Evolutionary conservation across 1,284 basidiomycete species (phyloP).

Genomic region (Austroboletus novae-zelandiae): DNA sequence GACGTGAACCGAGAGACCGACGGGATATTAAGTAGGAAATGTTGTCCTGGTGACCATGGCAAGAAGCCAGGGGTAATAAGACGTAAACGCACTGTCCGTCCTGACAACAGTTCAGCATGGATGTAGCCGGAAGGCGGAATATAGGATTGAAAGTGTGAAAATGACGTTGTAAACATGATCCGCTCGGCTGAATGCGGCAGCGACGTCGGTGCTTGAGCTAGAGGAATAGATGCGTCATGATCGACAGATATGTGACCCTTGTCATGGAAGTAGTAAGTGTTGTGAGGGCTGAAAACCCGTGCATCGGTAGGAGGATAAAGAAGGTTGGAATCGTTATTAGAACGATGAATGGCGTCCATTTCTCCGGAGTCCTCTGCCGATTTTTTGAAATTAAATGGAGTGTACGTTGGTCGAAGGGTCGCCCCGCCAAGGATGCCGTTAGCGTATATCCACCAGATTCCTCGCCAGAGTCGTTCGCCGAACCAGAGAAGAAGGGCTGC

Average conservation of each 20-base stretch:
- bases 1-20: constrained; percentile 64
- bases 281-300: constrained; percentile 25
- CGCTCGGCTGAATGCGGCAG: not conserved
- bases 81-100: constrained; percentile 73
- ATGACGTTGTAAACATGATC: constrained; percentile 1
- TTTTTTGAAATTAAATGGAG: constrained; percentile 1
- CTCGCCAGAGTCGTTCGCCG: constrained; percentile 62
- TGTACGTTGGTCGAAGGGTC: not conserved
- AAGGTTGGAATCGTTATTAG: constrained; percentile 3
- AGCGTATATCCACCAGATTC: constrained; percentile 58
- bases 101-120: constrained; percentile 76
- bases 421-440: constrained; percentile 49
- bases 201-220: not conserved
- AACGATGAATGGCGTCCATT: constrained; percentile 16
- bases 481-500: constrained; percentile 64
- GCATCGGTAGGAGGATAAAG: constrained; percentile 5
- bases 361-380: constrained; percentile 20
- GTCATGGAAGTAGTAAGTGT: constrained; percentile 17
- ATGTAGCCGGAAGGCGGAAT: constrained; percentile 67
- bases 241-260: constrained; percentile 1
- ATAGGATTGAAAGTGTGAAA: constrained; percentile 27
- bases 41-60: constrained; percentile 78
- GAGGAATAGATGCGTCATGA: not conserved
- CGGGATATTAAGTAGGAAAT: constrained; percentile 75
- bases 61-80: constrained; percentile 61